Evolutionary conservation across 23 red algal genomes (phyloP).

Genomic region (Agarophyton chilense): DNA sequence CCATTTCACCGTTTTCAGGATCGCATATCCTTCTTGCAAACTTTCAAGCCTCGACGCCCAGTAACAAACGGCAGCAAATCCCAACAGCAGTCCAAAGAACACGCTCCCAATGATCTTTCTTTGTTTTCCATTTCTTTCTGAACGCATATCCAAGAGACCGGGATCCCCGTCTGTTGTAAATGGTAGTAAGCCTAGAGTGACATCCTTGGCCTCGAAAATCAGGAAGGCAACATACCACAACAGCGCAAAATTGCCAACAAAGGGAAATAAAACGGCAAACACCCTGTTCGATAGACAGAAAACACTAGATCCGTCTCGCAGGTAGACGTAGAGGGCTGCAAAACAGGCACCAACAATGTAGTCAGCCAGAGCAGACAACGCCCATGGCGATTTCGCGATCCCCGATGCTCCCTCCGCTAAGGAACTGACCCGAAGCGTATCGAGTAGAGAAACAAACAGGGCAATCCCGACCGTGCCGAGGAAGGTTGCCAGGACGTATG

Average conservation of each 20-base stretch:
- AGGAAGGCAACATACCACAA: slow-evolving; percentile 41
- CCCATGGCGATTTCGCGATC: slow-evolving; percentile 40
- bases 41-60: slow-evolving; percentile 23
- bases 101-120: slow-evolving; percentile 11
- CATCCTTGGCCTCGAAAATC: neutral
- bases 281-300: slow-evolving; percentile 25
- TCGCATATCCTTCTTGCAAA: slow-evolving; percentile 9
- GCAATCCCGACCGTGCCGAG: neutral
- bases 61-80: slow-evolving; percentile 7
- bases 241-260: slow-evolving; percentile 37
- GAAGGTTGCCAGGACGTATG: neutral
- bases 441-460: slow-evolving; percentile 1
- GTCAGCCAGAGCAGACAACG: slow-evolving; percentile 33
- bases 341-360: slow-evolving; percentile 47
- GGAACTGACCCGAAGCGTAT: slow-evolving; percentile 2
- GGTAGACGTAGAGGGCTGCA: slow-evolving; percentile 30
- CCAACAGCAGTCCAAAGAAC: slow-evolving; percentile 21
- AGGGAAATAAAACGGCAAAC: slow-evolving; percentile 41
- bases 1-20: slow-evolving; percentile 19
- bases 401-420: slow-evolving; percentile 11
- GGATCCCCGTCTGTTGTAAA: neutral
- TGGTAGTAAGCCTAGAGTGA: slow-evolving; percentile 7
- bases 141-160: slow-evolving; percentile 1
- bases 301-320: slow-evolving; percentile 24
- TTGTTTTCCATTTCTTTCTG: neutral